phyloP scores from a whole-genome alignment of 1,284 basidiomycete genomes.

The Wolfiporia cocos region DNA sequence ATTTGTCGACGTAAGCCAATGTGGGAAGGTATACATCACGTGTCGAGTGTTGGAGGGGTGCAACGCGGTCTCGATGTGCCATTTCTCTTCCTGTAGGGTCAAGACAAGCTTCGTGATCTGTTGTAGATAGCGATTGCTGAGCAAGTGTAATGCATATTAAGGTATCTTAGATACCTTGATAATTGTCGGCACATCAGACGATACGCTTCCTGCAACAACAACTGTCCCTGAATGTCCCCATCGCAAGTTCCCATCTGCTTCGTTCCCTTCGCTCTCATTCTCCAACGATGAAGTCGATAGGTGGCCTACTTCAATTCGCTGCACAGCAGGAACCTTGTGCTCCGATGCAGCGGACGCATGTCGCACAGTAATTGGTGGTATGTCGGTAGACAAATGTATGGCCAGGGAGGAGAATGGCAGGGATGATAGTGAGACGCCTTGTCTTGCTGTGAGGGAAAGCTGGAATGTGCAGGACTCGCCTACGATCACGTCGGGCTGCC shows the following conservation, averaged over 20 bases:
- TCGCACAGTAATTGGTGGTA: slow-evolving; percentile 39
- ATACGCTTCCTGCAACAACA: slow-evolving; percentile 51
- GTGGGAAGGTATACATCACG: slow-evolving; percentile 24
- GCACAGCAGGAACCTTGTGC: slow-evolving; percentile 19
- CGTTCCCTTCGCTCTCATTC: slow-evolving; percentile 16
- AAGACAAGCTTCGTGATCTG: slow-evolving; percentile 50
- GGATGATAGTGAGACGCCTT: slow-evolving; percentile 36
- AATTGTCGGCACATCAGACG: slow-evolving; percentile 38
- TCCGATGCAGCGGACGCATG: slow-evolving; percentile 27
- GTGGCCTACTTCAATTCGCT: slow-evolving; percentile 40
- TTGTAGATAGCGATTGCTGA: too few relatives aligned
- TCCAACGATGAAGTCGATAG: slow-evolving; percentile 12
- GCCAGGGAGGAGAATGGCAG: slow-evolving; percentile 56
- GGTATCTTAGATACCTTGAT: slow-evolving; percentile 42
- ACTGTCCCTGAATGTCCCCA: slow-evolving; percentile 50
- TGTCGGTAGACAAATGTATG: slow-evolving; percentile 46
- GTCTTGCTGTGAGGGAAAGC: slow-evolving; percentile 49
- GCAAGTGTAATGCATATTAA: too few relatives aligned
- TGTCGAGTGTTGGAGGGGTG: slow-evolving; percentile 32
- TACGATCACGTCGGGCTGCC: slow-evolving; percentile 54
- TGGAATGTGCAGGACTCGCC: slow-evolving; percentile 69
- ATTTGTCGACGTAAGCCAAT: slow-evolving; percentile 52
- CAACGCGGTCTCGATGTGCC: slow-evolving; percentile 60
- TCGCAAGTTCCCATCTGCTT: slow-evolving; percentile 38
- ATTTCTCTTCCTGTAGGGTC: slow-evolving; percentile 47